A percentile compares a stretch with the other conserved stretches of the same genome.
phyloP scores from a whole-genome alignment of 495 filamentous ascomycete species.

The Alectoria sarmentosa region DNA sequence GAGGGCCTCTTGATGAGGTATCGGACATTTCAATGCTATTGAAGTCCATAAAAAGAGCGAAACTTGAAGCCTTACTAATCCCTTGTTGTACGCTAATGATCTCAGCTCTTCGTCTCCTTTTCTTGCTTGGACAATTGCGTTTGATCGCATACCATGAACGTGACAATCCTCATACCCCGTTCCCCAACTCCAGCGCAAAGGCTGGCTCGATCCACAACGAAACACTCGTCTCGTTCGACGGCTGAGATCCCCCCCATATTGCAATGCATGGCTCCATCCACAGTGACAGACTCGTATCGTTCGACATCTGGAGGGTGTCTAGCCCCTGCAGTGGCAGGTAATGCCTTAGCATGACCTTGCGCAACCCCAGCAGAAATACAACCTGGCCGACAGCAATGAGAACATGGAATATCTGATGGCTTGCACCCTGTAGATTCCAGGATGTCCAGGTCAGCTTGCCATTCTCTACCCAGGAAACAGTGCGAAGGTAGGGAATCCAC shows the following conservation, averaged over 20 bases:
- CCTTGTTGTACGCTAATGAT: neutral
- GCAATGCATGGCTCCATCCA: neutral
- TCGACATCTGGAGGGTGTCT: neutral
- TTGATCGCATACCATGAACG: neutral
- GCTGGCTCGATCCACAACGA: neutral
- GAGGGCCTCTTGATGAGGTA: too few species aligned
- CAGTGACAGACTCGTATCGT: neutral
- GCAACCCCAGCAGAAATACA: conserved; percentile 3
- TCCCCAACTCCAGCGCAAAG: neutral
- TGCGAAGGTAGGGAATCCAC: neutral
- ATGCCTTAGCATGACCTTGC: neutral
- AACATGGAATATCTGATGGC: conserved; percentile 13
- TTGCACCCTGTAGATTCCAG: conserved; percentile 5
- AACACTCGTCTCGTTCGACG: neutral
- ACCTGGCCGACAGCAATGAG: conserved; percentile 5
- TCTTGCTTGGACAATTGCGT: neutral
- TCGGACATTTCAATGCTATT: too few species aligned
- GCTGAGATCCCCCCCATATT: neutral
- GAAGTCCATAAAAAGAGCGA: neutral
- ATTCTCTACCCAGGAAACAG: neutral
- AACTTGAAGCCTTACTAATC: neutral
- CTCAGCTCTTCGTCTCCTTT: neutral
- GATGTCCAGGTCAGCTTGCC: neutral
- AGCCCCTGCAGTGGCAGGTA: neutral
- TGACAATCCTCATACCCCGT: neutral